phyloP scores from a whole-genome alignment of 1,284 basidiomycete species.

The Rhodofomes roseus region DNA sequence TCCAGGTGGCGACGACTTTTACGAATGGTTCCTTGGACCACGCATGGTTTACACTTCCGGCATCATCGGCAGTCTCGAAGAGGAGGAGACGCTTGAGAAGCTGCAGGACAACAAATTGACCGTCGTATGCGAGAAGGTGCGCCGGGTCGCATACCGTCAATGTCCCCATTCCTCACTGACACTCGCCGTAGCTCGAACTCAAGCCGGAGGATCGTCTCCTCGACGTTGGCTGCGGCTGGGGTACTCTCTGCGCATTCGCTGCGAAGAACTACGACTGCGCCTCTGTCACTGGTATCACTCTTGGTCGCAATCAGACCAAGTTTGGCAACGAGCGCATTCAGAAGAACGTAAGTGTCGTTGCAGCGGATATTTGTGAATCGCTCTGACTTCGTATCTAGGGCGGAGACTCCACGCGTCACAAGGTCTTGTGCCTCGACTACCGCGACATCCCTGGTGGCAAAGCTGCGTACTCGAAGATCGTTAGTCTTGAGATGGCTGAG shows the following conservation, averaged over 20 bases:
- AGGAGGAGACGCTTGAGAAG: slow-evolving; percentile 87
- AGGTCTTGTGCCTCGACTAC: slow-evolving; percentile 94
- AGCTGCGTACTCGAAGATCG: slow-evolving; percentile 91
- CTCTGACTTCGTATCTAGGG: slow-evolving; percentile 10
- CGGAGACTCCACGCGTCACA: slow-evolving; percentile 65
- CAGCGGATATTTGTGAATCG: slow-evolving; percentile 25
- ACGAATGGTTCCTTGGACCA: slow-evolving; percentile 91
- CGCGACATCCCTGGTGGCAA: slow-evolving; percentile 84
- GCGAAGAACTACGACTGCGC: slow-evolving; percentile 97
- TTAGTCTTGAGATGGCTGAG: slow-evolving; percentile 98
- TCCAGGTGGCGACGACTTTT: slow-evolving; percentile 87
- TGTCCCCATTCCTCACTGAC: neutral
- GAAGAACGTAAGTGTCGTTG: slow-evolving; percentile 58
- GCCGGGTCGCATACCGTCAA: neutral
- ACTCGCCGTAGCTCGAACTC: slow-evolving; percentile 58
- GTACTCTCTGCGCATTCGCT: slow-evolving; percentile 91
- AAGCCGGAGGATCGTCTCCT: slow-evolving; percentile 79
- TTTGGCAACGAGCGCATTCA: slow-evolving; percentile 91
- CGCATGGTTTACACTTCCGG: slow-evolving; percentile 99
- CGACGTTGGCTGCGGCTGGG: slow-evolving; percentile 98
- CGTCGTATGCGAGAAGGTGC: slow-evolving; percentile 85
- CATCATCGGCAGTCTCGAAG: slow-evolving; percentile 73
- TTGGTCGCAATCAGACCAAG: slow-evolving; percentile 86
- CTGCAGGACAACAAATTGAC: slow-evolving; percentile 99
- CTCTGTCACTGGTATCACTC: slow-evolving; percentile 87